These are phyloP conservation scores for Pestalotiopsis sp. DNA, from an alignment of 2,329 filamentous ascomycete species.

Conservation along the genomic window DNA sequence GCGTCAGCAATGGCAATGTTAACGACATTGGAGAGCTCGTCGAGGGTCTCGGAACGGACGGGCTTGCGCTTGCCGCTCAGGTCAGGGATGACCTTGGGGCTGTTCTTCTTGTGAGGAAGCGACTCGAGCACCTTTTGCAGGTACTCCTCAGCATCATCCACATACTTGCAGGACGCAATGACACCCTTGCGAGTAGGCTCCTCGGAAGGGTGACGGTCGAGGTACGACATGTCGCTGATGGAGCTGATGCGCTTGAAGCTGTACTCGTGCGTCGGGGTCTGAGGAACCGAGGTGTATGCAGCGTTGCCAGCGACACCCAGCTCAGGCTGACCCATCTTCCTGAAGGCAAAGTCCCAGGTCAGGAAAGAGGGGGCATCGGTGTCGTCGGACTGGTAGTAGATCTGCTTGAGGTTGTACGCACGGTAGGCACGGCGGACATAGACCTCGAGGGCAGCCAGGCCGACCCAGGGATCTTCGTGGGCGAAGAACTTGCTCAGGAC, in stretches of 20 bases:
- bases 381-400: slow-evolving; percentile 86
- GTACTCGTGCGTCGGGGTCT: slow-evolving; percentile 67
- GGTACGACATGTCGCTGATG: slow-evolving; percentile 94
- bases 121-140: slow-evolving; percentile 83
- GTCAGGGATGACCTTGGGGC: slow-evolving; percentile 68
- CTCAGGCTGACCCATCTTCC: slow-evolving; percentile 90
- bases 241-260: slow-evolving; percentile 85
- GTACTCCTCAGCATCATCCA: slow-evolving; percentile 91
- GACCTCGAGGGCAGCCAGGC: slow-evolving; percentile 89
- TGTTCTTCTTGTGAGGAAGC: slow-evolving; percentile 68
- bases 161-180: slow-evolving; percentile 88
- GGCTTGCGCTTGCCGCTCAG: slow-evolving; percentile 74
- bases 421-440: slow-evolving; percentile 96
- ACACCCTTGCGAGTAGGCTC: slow-evolving; percentile 91
- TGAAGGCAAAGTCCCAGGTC: slow-evolving; percentile 94
- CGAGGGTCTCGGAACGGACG: slow-evolving; percentile 59
- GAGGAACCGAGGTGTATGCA: slow-evolving; percentile 82
- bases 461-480: slow-evolving; percentile 92
- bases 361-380: slow-evolving; percentile 70
- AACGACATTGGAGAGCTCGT: slow-evolving; percentile 87
- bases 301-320: slow-evolving; percentile 82
- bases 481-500: slow-evolving; percentile 94
- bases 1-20: slow-evolving; percentile 91
- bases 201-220: slow-evolving; percentile 71
- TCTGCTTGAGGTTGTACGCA: slow-evolving; percentile 87